phyloP scores from a whole-genome alignment of 257 asterid species.

The Solanum arcanum region DNA sequence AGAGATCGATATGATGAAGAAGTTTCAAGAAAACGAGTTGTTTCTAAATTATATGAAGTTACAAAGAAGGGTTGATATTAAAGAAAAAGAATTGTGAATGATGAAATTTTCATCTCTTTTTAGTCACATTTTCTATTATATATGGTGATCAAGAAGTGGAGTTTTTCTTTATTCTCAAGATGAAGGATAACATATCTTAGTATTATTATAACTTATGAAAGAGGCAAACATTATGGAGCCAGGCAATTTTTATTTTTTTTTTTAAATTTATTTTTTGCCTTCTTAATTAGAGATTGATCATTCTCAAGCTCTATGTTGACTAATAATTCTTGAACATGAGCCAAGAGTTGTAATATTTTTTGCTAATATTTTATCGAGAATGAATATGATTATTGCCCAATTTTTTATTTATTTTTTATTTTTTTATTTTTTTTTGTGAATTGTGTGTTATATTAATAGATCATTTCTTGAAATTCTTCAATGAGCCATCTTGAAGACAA shows the following conservation, averaged over 20 bases:
- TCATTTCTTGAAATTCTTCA: background rate
- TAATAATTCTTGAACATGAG: background rate
- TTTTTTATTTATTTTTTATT: too few relatives aligned
- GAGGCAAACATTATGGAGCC: constrained; percentile 8
- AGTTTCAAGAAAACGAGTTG: background rate
- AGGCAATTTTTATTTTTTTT: background rate
- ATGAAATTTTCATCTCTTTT: background rate
- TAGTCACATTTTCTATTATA: background rate
- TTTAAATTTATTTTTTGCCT: background rate
- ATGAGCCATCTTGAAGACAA: background rate
- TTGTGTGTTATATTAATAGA: background rate
- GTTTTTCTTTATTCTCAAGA: background rate
- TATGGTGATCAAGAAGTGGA: background rate
- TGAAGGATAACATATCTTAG: background rate
- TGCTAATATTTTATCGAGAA: background rate
- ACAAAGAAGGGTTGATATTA: too few relatives aligned
- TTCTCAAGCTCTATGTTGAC: background rate
- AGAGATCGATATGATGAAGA: background rate
- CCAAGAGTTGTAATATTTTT: background rate
- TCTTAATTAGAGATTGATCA: background rate
- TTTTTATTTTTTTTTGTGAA: background rate
- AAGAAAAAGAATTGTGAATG: too few relatives aligned
- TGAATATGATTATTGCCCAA: background rate
- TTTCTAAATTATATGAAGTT: background rate
- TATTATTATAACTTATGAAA: background rate